Conservation (phyloP, 2,329 filamentous ascomycete species). For the Fusarium keratoplasticum region DNA sequence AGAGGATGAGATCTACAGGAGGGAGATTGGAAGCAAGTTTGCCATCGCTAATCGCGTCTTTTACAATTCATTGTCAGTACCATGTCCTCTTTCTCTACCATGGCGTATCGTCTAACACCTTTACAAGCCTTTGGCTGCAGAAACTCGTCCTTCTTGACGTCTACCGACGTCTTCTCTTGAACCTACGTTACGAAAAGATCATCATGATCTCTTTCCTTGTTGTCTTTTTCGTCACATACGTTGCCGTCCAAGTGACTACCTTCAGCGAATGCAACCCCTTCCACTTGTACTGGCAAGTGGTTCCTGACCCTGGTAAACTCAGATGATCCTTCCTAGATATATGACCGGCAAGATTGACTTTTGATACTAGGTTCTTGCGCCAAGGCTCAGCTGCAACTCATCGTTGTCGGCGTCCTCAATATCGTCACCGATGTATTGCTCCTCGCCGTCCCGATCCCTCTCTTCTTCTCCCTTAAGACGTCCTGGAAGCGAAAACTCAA, state of each 20-base stretch:
- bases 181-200: slow-evolving; percentile 16
- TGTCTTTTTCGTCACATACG: slow-evolving; percentile 30
- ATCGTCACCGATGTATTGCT: slow-evolving; percentile 47
- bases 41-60: slow-evolving; percentile 24
- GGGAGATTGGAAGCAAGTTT: slow-evolving; percentile 22
- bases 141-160: slow-evolving; percentile 34
- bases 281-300: slow-evolving; percentile 36
- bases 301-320: slow-evolving; percentile 24
- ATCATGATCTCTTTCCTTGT: slow-evolving; percentile 25
- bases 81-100: background rate
- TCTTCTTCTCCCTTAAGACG: slow-evolving; percentile 45
- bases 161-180: slow-evolving; percentile 28
- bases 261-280: slow-evolving; percentile 33
- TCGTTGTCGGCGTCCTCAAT: slow-evolving; percentile 37
- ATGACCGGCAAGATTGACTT: background rate
- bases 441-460: slow-evolving; percentile 39
- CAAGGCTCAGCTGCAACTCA: slow-evolving; percentile 33
- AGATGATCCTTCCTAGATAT: background rate
- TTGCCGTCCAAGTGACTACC: slow-evolving; percentile 26
- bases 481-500: slow-evolving; percentile 47
- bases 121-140: slow-evolving; percentile 33
- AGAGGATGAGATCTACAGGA: slow-evolving; percentile 9
- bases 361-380: slow-evolving; percentile 14
- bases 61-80: slow-evolving; percentile 29
- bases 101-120: background rate